phyloP scores from a whole-genome alignment of 345 rosid species.

The Lumnitzera racemosa region DNA sequence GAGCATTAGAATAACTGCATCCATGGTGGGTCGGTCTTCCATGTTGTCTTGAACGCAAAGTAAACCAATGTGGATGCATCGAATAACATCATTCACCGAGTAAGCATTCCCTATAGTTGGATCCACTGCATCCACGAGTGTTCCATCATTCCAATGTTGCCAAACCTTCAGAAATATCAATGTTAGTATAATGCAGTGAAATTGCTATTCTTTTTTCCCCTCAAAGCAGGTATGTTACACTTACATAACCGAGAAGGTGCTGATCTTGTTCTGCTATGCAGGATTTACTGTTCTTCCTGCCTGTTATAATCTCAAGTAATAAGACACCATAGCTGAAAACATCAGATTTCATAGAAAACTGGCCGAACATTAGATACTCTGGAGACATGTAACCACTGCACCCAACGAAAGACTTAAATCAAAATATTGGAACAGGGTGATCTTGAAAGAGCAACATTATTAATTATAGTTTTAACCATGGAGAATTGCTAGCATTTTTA shows the following conservation, averaged over 20 bases:
- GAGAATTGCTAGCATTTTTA: no score
- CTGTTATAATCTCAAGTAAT: constrained; percentile 19
- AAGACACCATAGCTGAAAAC: constrained; percentile 24
- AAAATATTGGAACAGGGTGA: background rate
- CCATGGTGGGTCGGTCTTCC: constrained; percentile 24
- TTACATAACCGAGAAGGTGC: constrained; percentile 14
- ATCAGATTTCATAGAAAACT: constrained; percentile 19
- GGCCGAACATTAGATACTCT: constrained; percentile 20
- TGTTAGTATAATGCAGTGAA: background rate
- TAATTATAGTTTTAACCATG: no score
- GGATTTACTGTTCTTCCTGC: constrained; percentile 13
- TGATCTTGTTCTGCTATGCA: background rate
- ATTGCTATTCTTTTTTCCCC: background rate
- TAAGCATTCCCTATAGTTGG: constrained; percentile 4
- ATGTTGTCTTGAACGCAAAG: constrained; percentile 25
- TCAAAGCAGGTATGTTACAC: background rate
- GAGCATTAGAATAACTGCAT: constrained; percentile 20
- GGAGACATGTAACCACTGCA: constrained; percentile 27
- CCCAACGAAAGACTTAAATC: background rate
- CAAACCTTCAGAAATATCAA: constrained; percentile 11
- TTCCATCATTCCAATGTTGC: constrained; percentile 25
- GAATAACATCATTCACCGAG: constrained; percentile 10
- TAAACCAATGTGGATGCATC: constrained; percentile 24
- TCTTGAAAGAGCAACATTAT: background rate
- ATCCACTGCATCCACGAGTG: constrained; percentile 16